phyloP scores from a whole-genome alignment of 768 basidiomycete genomes.

The Phanerodontia chrysosporium region DNA sequence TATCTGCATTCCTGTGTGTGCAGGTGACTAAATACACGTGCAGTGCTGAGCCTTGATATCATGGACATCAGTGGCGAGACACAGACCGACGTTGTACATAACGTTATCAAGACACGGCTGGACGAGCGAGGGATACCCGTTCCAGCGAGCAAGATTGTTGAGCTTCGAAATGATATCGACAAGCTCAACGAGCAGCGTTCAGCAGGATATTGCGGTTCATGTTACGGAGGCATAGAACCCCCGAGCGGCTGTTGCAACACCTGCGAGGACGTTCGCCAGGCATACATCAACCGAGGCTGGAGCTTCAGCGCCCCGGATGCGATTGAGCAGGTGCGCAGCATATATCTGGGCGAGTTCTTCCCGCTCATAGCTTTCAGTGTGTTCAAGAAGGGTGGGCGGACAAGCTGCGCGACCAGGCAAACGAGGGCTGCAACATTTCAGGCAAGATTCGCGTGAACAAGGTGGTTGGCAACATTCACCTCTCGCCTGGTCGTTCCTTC shows the following conservation, averaged over 20 bases:
- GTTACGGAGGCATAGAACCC: slow-evolving; percentile 83
- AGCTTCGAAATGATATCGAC: slow-evolving; percentile 86
- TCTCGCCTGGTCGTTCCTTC: slow-evolving; percentile 95
- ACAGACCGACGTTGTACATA: slow-evolving; percentile 87
- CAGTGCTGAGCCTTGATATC: slow-evolving; percentile 93
- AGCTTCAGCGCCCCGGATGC: slow-evolving; percentile 87
- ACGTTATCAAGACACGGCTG: slow-evolving; percentile 80
- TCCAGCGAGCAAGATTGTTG: slow-evolving; percentile 48
- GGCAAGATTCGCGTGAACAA: slow-evolving; percentile 95
- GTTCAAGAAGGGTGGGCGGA: slow-evolving; percentile 92
- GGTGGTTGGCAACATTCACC: slow-evolving; percentile 91
- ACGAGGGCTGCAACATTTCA: slow-evolving; percentile 91
- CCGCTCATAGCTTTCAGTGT: slow-evolving; percentile 50
- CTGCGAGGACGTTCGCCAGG: slow-evolving; percentile 89
- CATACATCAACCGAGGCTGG: slow-evolving; percentile 93
- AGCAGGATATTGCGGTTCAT: slow-evolving; percentile 85
- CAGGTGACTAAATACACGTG: too few relatives aligned
- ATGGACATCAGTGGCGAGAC: slow-evolving; percentile 98
- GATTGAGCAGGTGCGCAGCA: slow-evolving; percentile 79
- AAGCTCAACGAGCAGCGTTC: slow-evolving; percentile 60
- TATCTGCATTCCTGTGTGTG: slow-evolving; percentile 13
- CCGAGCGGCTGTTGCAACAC: slow-evolving; percentile 87
- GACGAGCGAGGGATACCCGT: slow-evolving; percentile 56
- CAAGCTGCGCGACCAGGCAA: slow-evolving; percentile 85
- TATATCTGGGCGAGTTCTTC: not conserved